Evolutionary conservation across 345 rosid species (phyloP).

Genomic region (Clarkia xantiana): DNA sequence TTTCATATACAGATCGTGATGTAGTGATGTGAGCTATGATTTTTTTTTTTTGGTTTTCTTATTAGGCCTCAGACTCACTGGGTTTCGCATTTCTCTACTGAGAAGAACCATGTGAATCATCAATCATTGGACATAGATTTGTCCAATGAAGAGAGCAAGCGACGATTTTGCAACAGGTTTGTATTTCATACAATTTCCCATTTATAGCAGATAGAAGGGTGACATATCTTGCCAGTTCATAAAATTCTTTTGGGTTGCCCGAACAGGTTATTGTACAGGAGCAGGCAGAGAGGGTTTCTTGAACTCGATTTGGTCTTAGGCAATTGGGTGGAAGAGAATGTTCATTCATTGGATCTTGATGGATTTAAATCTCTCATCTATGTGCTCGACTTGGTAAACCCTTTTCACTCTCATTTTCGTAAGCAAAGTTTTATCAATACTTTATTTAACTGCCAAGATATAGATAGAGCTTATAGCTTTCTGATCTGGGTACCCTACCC

Average conservation of each 20-base stretch:
- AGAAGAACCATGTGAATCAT: constrained; percentile 1
- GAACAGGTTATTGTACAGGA: constrained; percentile 68
- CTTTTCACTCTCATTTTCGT: background rate
- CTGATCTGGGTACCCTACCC: too few relatives aligned
- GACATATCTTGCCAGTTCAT: background rate
- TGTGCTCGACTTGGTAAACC: constrained; percentile 71
- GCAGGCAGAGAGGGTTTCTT: constrained; percentile 86
- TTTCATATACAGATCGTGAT: background rate
- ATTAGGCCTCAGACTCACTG: constrained; percentile 31
- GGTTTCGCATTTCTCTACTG: constrained; percentile 26
- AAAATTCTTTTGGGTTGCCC: background rate
- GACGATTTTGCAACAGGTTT: constrained; percentile 67
- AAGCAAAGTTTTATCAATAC: too few relatives aligned
- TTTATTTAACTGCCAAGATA: too few relatives aligned
- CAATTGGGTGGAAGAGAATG: constrained; percentile 76
- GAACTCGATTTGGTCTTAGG: constrained; percentile 91
- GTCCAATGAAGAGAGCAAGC: constrained; percentile 57
- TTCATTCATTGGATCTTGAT: constrained; percentile 57
- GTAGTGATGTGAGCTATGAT: background rate
- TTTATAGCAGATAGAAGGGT: background rate
- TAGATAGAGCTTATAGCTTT: too few relatives aligned
- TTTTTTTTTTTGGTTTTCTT: constrained; percentile 4
- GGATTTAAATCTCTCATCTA: constrained; percentile 55
- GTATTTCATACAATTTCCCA: background rate
- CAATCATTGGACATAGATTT: constrained; percentile 38